Evolutionary conservation across 2,329 filamentous ascomycete genomes (phyloP).

Genomic region (Escovopsis sp.): DNA sequence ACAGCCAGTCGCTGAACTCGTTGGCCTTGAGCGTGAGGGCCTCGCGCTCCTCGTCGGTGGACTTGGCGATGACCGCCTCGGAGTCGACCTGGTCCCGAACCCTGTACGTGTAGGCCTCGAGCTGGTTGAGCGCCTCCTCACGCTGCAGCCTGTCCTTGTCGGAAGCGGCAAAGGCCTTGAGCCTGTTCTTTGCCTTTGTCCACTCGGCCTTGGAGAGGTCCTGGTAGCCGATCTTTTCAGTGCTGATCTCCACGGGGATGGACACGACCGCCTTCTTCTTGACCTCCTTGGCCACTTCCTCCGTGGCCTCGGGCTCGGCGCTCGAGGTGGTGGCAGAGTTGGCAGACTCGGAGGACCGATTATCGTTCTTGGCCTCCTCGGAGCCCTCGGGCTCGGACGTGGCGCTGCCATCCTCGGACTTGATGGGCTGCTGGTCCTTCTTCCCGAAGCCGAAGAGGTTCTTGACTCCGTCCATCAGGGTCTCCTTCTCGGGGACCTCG

Average conservation of each 20-base stretch:
- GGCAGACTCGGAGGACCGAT: conserved; percentile 13
- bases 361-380: conserved; percentile 28
- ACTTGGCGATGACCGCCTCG: conserved; percentile 55
- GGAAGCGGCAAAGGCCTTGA: conserved; percentile 73
- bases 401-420: conserved; percentile 44
- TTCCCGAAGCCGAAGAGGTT: conserved; percentile 89
- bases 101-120: conserved; percentile 90
- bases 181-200: conserved; percentile 46
- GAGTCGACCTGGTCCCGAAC: conserved; percentile 70
- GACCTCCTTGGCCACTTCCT: conserved; percentile 35
- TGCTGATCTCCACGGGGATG: conserved; percentile 35
- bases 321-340: conserved; percentile 14
- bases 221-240: conserved; percentile 36
- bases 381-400: conserved; percentile 19
- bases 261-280: conserved; percentile 45
- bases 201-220: conserved; percentile 34
- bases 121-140: conserved; percentile 78
- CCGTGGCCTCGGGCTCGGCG: conserved; percentile 25
- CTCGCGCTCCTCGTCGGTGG: conserved; percentile 52
- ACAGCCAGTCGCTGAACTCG: conserved; percentile 76
- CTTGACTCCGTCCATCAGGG: conserved; percentile 86
- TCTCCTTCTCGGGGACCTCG: conserved; percentile 57
- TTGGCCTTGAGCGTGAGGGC: conserved; percentile 53
- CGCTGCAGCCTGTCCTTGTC: conserved; percentile 62
- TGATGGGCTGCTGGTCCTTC: conserved; percentile 66